phyloP scores from a whole-genome alignment of 2,329 filamentous ascomycete species.

The Bertia moriformis region DNA sequence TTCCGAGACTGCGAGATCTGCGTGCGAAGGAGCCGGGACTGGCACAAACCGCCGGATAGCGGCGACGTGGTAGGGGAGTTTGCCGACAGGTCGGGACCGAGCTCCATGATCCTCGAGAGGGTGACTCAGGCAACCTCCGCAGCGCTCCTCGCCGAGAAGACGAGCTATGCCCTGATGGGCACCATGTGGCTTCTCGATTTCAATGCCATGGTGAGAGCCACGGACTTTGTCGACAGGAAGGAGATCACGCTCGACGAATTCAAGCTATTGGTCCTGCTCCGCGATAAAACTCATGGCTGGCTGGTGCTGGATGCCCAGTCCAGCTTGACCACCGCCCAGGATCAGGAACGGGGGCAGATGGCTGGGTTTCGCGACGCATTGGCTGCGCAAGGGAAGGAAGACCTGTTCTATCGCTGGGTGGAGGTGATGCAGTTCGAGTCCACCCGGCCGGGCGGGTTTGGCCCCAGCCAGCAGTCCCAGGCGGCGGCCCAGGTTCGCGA shows the following conservation, averaged over 20 bases:
- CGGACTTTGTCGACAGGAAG: constrained; percentile 52
- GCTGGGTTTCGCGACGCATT: constrained; percentile 68
- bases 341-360: constrained; percentile 58
- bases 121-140: constrained; percentile 57
- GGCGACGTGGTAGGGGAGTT: constrained; percentile 35
- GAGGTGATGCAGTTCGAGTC: constrained; percentile 84
- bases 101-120: constrained; percentile 42
- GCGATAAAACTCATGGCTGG: constrained; percentile 58
- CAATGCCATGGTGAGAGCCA: constrained; percentile 62
- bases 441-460: constrained; percentile 65
- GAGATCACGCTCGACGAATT: constrained; percentile 50
- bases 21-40: constrained; percentile 61
- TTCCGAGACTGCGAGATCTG: constrained; percentile 72
- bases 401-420: constrained; percentile 82
- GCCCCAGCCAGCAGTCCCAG: constrained; percentile 54
- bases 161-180: constrained; percentile 76
- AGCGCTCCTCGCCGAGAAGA: constrained; percentile 58
- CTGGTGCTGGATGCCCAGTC: constrained; percentile 45
- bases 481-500: constrained; percentile 62
- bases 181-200: constrained; percentile 81
- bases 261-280: constrained; percentile 54
- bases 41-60: constrained; percentile 47
- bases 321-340: constrained; percentile 32
- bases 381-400: constrained; percentile 65
- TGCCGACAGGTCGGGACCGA: constrained; percentile 25